Base-by-base conservation (phyloP, 1,284 basidiomycete species). In the Tremellales sp. region DNA sequence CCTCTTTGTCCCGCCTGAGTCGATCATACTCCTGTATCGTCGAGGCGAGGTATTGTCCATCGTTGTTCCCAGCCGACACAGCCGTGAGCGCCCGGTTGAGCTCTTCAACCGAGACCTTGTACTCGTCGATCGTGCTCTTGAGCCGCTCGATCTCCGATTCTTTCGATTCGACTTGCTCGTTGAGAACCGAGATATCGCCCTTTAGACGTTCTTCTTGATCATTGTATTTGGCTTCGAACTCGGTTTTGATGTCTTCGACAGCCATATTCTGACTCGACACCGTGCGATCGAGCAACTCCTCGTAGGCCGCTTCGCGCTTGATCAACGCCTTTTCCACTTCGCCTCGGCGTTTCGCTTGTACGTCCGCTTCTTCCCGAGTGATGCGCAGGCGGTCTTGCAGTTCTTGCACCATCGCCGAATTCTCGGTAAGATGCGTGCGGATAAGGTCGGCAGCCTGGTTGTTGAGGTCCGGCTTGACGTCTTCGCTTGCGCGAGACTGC, bases 91-190 rank as follows among this genome's bases (percentile, higher is more conserved):
- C 91, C 37, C 92, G 89, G 83, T 98, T 97, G 48, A 98, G 82
- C 73, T 98, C 96, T 70, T 98, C 96, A 67, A 97, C 97, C 58
- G 96, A 88, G 64, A 89, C 87, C 78, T 94, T 93, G 64, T 97
- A 81, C 67, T 86, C 88, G 66, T 98, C 93, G 55, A 97, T 86
- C 22, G 87, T 86, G 43, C 85, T 83, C 60, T 89, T 86, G 52
- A 97, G 79, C 52, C 81, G 84, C 51, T 88, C 84, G 52, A 91
- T 82, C 75, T 99, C 97, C 60, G 85, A 87, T 45, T 79, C 79
- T 68, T 86, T 87, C 67, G 89, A 77, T 64, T 97, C 94, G 36
- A 96, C 79, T 67, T 97, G 91, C 64, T 92, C 88, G 71, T 86
- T 90, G 54, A 97, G 81, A 66, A 94, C 89, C n/a, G 80, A 75